Percentiles rank a stretch among this genome's conserved stretches.
Evolutionary conservation across 2,329 filamentous ascomycete species (phyloP).

Genomic region (Neonectria punicea): DNA sequence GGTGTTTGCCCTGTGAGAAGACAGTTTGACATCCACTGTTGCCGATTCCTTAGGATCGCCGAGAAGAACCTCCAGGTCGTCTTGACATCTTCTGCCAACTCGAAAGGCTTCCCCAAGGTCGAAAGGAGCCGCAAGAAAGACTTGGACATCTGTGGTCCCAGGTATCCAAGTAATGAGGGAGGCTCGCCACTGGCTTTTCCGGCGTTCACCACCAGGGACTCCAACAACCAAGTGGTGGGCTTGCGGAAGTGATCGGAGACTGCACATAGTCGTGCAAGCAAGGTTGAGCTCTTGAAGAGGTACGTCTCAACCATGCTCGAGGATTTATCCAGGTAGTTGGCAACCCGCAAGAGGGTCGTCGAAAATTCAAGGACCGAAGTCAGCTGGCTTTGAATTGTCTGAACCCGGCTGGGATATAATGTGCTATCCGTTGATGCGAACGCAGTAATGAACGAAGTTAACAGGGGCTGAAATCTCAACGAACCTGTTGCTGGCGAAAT

Average conservation of each 20-base stretch:
- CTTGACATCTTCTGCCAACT: conserved; percentile 71
- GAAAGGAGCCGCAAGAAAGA: conserved; percentile 84
- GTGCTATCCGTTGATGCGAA: conserved; percentile 66
- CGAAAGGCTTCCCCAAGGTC: conserved; percentile 79
- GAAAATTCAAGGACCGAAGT: conserved; percentile 72
- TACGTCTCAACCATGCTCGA: conserved; percentile 78
- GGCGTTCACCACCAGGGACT: conserved; percentile 77
- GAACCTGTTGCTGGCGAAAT: conserved; percentile 75
- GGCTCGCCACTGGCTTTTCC: conserved; percentile 77
- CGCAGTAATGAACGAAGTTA: conserved; percentile 70
- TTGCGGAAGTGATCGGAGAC: conserved; percentile 72
- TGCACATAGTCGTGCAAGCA: conserved; percentile 81
- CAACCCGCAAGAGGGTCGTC: conserved; percentile 75
- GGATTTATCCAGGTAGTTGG: conserved; percentile 70
- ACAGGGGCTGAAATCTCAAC: conserved; percentile 79
- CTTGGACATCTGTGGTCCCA: conserved; percentile 84
- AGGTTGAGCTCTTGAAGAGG: conserved; percentile 81
- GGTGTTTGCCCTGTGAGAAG: conserved; percentile 89
- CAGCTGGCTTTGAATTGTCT: conserved; percentile 71
- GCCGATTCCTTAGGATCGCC: conserved; percentile 85
- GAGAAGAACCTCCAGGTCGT: conserved; percentile 88
- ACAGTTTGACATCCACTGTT: conserved; percentile 96
- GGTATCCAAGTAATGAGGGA: conserved; percentile 90
- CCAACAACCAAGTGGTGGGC: conserved; percentile 75
- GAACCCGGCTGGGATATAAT: conserved; percentile 65